Evolutionary conservation across 2,329 filamentous ascomycete genomes (phyloP), one percentile per base, ranked within the genome.

Genomic region (Botrytis squamosa): DNA sequence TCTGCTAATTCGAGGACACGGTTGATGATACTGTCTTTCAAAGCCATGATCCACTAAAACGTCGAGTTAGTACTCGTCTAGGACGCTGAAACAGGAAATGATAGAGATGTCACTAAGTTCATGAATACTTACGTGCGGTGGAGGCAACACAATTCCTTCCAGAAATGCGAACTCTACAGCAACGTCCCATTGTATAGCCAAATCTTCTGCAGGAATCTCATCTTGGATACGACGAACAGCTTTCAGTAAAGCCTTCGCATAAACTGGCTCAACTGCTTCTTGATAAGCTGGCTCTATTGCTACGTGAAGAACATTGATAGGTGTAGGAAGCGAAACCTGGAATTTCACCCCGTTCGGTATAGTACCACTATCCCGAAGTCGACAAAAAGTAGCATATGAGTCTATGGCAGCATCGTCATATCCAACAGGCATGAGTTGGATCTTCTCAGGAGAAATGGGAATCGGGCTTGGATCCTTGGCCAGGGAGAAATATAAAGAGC

Each of bases 11-110:
- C 76, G 4, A 77, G 70, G 14, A 84, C 75, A 20, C 83, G 79
- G 9, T 81, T 77, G 14, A 83, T 75, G 25, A 84, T 77, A 6
- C 82, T 82, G 36, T 81, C 73, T 63, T 81, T 80, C 22, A 83
- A 75, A 7, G 78, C 76, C 3, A 76, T 44, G 16, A 70, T 63
- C 68, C 55, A 70, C 57, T 70, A n/a, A 36, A 8, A 29, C 4
- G 40, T n/a, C 22, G 57, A 71, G 42, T 65, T 55, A 67, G 46
- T 55, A 40, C 46, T 29, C 25, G 44, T 65, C n/a, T 40, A n/a
- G 5, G 7, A 49, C 14, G 14, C n/a, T n/a, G 14, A 38, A n/a
- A 36, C 9, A 29, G 8, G 20, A 70, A 22, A 38, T 46, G 1
- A 4, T 36, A 20, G 55, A 36, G 55, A 33, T 25, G 29, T 22